These are phyloP conservation scores for Ascosphaera apis DNA, from an alignment of 2,329 filamentous ascomycete species.

Conservation along the genomic window DNA sequence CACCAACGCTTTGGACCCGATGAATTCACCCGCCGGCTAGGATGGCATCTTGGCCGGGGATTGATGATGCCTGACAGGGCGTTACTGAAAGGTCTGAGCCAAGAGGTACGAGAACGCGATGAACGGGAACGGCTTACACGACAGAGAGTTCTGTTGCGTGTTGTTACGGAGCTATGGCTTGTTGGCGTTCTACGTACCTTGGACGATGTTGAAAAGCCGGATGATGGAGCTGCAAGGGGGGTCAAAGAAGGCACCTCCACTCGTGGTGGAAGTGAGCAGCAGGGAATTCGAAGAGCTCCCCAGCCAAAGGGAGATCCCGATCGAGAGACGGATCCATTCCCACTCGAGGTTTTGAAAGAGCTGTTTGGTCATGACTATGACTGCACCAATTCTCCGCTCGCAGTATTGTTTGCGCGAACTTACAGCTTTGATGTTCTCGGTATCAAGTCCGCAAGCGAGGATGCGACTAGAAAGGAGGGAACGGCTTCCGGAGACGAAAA, in stretches of 20 bases:
- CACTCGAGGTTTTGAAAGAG: slow-evolving; percentile 92
- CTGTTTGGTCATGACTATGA: slow-evolving; percentile 83
- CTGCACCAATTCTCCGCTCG: slow-evolving; percentile 69
- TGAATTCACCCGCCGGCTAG: slow-evolving; percentile 79
- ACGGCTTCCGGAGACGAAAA: slow-evolving; percentile 29
- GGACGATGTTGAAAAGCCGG: slow-evolving; percentile 41
- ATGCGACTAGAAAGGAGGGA: slow-evolving; percentile 22
- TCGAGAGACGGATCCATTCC: slow-evolving; percentile 68
- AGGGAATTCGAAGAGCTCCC: not conserved
- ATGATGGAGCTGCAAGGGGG: slow-evolving; percentile 31
- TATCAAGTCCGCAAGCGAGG: slow-evolving; percentile 35
- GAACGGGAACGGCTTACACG: slow-evolving; percentile 80
- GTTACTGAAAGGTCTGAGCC: slow-evolving; percentile 51
- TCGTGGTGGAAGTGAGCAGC: slow-evolving; percentile 16
- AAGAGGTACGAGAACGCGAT: slow-evolving; percentile 75
- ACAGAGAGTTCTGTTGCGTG: slow-evolving; percentile 64
- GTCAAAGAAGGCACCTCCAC: slow-evolving; percentile 26
- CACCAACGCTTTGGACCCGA: slow-evolving; percentile 81
- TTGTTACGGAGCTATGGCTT: slow-evolving; percentile 91
- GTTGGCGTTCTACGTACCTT: slow-evolving; percentile 70
- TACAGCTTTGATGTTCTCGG: slow-evolving; percentile 93
- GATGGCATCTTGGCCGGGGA: slow-evolving; percentile 78
- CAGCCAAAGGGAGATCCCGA: slow-evolving; percentile 29
- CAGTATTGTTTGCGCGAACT: slow-evolving; percentile 86
- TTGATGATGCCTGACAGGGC: slow-evolving; percentile 66